Base-by-base conservation (phyloP, 2,329 filamentous ascomycete genomes). In the Graphium sp. region DNA sequence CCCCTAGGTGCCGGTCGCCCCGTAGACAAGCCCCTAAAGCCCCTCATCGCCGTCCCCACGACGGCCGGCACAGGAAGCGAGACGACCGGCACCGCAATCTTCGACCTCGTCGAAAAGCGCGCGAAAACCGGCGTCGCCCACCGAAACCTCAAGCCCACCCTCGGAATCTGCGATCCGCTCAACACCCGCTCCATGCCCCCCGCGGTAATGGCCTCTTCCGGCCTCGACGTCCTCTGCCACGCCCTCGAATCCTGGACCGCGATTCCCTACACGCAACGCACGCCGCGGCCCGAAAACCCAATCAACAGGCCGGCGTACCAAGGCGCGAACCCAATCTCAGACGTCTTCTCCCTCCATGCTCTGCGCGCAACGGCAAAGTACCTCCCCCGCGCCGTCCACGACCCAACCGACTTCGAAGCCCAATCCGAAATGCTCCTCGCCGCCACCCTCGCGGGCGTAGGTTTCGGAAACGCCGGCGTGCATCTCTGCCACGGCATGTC, bases 51-150 rank as follows among this genome's bases (percentile, higher is more conserved):
- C 26, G 71, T 84, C 3, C 78, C 78, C 4, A 84, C 79, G 1
- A 84, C 78, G 2, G 78, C 79, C 14, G 78, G 78, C 26, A 89
- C 82, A n/a, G 81, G 83, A 4, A 89, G 81, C 31, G 89, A 98
- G 54, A 98, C 89, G 1, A 98, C 89, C 0, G 91, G 89, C 13
- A 98, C 89, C 0, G 91, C 91, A 29, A 98, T 98, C 53, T 98
- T 98, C 50, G 89, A 98, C 44, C 67, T 98, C 0, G 82, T 91
- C 2, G 71, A 76, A 25, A 83, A 83, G 50, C 77, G 78, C 32
- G 84, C 85, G 27, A 98, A 98, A 60, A 98, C 89, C 0, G 89
- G 89, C 29, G 81, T 98, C 37, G 87, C 89, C 2, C 89, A 95
- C 58, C 73, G 91, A 29, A 91, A 89, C 46, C 66, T 98, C 33